Conservation (phyloP, 1,284 basidiomycete species). For the Leccinum solheimii region DNA sequence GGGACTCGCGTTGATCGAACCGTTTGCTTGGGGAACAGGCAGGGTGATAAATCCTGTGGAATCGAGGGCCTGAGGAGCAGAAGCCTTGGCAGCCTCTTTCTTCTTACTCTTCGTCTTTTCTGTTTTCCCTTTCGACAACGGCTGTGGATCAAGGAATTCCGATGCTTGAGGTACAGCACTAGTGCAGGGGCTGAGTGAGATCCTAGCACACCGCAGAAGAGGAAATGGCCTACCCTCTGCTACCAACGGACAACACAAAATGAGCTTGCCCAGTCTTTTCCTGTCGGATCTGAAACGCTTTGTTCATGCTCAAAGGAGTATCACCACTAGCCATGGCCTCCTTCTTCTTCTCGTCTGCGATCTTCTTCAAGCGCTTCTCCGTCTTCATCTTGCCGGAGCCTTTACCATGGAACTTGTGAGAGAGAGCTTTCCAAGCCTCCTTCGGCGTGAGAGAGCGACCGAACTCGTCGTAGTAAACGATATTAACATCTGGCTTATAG, state of each 20-base stretch:
- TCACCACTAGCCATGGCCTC: slow-evolving; percentile 90
- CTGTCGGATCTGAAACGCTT: slow-evolving; percentile 87
- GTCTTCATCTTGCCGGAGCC: slow-evolving; percentile 93
- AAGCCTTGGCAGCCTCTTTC: slow-evolving; percentile 57
- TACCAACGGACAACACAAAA: slow-evolving; percentile 91
- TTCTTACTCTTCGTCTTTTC: slow-evolving; percentile 79
- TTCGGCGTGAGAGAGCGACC: slow-evolving; percentile 89
- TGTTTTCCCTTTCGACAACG: slow-evolving; percentile 70
- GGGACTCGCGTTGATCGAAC: slow-evolving; percentile 44
- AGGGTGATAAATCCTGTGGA: slow-evolving; percentile 63
- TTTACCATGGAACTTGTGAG: slow-evolving; percentile 96
- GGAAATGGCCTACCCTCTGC: slow-evolving; percentile 70
- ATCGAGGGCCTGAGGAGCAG: slow-evolving; percentile 47
- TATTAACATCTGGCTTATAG: slow-evolving; percentile 97
- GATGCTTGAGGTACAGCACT: slow-evolving; percentile 80
- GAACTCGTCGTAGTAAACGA: slow-evolving; percentile 96
- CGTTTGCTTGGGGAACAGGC: slow-evolving; percentile 52
- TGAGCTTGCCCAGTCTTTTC: slow-evolving; percentile 92
- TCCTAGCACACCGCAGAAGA: neutral
- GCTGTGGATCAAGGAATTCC: slow-evolving; percentile 76
- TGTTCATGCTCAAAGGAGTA: slow-evolving; percentile 90
- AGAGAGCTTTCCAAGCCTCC: slow-evolving; percentile 96
- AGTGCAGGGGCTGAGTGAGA: slow-evolving; percentile 10
- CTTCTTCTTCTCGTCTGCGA: slow-evolving; percentile 90
- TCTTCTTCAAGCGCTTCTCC: slow-evolving; percentile 91